phyloP scores from a whole-genome alignment of 306 rosid species.

The Fragaria ananassa region DNA sequence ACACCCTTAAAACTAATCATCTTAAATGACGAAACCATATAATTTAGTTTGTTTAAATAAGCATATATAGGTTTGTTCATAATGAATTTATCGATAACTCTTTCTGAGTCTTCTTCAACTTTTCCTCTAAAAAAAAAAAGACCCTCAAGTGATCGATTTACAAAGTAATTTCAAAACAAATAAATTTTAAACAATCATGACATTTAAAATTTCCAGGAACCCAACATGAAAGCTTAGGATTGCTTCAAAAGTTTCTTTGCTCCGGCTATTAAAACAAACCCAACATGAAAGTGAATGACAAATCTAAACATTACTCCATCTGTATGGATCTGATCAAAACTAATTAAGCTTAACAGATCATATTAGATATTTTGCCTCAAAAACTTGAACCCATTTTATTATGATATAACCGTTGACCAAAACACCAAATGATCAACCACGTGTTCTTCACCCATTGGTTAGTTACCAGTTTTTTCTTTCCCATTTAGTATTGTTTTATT shows the following conservation, averaged over 20 bases:
- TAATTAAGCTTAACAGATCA: background rate
- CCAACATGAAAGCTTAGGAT: background rate
- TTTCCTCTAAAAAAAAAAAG: too few species aligned
- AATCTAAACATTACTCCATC: background rate
- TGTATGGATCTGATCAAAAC: background rate
- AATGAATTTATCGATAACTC: too few species aligned
- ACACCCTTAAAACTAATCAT: too few species aligned
- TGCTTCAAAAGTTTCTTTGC: background rate
- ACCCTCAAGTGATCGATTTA: too few species aligned
- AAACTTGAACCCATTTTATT: background rate
- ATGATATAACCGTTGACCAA: background rate
- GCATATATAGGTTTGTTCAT: too few species aligned
- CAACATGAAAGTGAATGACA: too few species aligned
- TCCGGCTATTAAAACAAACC: background rate
- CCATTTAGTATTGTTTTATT: background rate
- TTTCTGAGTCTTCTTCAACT: too few species aligned
- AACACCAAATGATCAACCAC: background rate
- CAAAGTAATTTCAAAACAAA: too few species aligned
- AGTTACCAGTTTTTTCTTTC: background rate
- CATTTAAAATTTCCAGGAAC: too few species aligned
- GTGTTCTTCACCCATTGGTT: background rate
- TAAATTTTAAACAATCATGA: too few species aligned
- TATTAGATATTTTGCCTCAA: background rate
- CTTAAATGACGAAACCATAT: too few species aligned
- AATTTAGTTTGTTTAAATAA: too few species aligned